Evolutionary conservation across 768 basidiomycete genomes (phyloP).

Genomic region (Suillus bovinus): DNA sequence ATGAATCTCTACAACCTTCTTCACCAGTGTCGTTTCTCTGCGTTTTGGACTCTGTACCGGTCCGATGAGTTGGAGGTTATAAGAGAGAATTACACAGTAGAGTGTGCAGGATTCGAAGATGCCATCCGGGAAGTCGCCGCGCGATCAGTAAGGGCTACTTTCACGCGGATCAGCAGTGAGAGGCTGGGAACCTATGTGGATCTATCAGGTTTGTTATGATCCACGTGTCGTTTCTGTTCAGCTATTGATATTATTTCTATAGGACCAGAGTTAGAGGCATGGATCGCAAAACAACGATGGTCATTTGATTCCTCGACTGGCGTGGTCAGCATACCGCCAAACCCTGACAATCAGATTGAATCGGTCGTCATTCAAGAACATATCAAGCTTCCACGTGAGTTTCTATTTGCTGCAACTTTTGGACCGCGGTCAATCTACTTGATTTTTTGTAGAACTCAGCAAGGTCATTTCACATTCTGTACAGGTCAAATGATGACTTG

Average conservation of each 20-base stretch:
- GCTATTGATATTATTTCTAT: not conserved
- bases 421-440: not conserved
- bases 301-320: conserved; percentile 49
- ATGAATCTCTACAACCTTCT: conserved; percentile 68
- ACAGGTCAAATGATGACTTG: conserved; percentile 44
- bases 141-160: conserved; percentile 75
- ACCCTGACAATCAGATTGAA: conserved; percentile 87
- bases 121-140: conserved; percentile 77
- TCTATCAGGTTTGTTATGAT: conserved; percentile 50
- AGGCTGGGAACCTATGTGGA: conserved; percentile 74
- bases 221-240: conserved; percentile 2
- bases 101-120: conserved; percentile 81
- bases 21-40: conserved; percentile 83
- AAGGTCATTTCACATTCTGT: conserved; percentile 77
- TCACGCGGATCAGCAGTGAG: conserved; percentile 67
- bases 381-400: conserved; percentile 79
- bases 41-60: conserved; percentile 78
- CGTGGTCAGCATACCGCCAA: conserved; percentile 71
- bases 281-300: conserved; percentile 71
- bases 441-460: conserved; percentile 54
- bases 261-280: conserved; percentile 61
- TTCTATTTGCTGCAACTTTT: conserved; percentile 4
- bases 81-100: conserved; percentile 85
- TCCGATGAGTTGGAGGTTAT: conserved; percentile 70
- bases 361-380: conserved; percentile 83